Evolutionary conservation across 179 eudicot genomes (phyloP).

Genomic region (Camellia oleifera): DNA sequence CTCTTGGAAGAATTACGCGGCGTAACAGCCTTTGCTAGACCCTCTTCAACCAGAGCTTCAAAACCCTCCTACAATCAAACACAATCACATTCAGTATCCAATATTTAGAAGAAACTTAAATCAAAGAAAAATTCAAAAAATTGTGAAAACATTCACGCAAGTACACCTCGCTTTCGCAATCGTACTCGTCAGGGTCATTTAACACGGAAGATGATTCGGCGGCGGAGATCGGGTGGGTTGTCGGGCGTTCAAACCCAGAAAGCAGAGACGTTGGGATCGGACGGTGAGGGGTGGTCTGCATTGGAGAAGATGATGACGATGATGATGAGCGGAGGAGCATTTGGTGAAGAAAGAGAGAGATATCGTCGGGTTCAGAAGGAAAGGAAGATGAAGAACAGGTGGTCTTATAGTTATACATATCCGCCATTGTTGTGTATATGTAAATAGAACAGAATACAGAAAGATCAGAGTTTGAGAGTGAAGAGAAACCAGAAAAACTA

Average conservation of each 20-base stretch:
- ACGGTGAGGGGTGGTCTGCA: not conserved
- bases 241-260: constrained; percentile 2
- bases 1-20: constrained; percentile 59
- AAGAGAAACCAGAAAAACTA: not conserved
- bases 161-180: constrained; percentile 70
- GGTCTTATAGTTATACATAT: constrained; percentile 13
- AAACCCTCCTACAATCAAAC: constrained; percentile 42
- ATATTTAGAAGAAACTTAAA: not conserved
- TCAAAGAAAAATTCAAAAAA: not conserved
- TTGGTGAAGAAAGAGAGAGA: constrained; percentile 66
- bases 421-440: constrained; percentile 17
- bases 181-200: constrained; percentile 55
- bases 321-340: constrained; percentile 55
- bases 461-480: not conserved
- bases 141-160: not conserved
- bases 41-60: constrained; percentile 49
- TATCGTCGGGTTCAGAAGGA: constrained; percentile 52
- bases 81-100: not conserved
- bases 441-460: not conserved
- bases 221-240: constrained; percentile 24
- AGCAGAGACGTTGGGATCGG: not conserved
- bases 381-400: constrained; percentile 22
- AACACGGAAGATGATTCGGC: constrained; percentile 18
- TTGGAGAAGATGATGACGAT: constrained; percentile 21
- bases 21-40: constrained; percentile 21